A percentile compares a stretch with the other conserved stretches of the same genome.
Evolutionary conservation across 257 asterid genomes (phyloP).

Genomic region (Solanum medicagineum): DNA sequence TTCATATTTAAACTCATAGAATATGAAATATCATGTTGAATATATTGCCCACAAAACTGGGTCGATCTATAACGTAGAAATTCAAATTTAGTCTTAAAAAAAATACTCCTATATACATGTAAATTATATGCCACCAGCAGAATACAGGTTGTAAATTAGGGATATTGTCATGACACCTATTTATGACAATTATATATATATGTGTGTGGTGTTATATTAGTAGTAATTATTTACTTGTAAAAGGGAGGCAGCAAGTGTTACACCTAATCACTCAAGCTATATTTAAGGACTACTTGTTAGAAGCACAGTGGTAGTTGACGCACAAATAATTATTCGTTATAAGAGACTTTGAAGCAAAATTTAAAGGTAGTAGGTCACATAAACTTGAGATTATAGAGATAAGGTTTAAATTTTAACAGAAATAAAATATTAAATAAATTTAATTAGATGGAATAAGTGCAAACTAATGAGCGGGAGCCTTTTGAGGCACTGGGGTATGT

Average conservation of each 20-base stretch:
- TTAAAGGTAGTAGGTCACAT: not conserved
- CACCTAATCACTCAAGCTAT: constrained; percentile 13
- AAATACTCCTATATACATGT: not conserved
- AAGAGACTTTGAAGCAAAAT: not conserved
- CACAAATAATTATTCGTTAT: not conserved
- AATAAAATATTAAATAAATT: not conserved
- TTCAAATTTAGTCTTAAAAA: not conserved
- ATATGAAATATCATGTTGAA: not conserved
- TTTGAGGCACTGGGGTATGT: too few relatives aligned
- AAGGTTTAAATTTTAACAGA: not conserved
- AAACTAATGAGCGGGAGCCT: too few relatives aligned
- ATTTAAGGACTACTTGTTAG: not conserved
- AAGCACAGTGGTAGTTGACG: constrained; percentile 5
- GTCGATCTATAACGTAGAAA: not conserved
- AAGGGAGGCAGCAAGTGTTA: constrained; percentile 1
- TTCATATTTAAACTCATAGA: not conserved
- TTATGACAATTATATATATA: not conserved
- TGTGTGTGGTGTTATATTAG: not conserved
- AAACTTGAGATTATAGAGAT: not conserved
- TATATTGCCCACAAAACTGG: fast-evolving
- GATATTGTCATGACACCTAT: not conserved
- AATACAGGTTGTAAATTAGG: not conserved
- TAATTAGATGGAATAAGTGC: too few relatives aligned
- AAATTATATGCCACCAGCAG: not conserved
- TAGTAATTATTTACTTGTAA: not conserved